These are phyloP conservation scores for Agaricales sp. DNA, from an alignment of 1,284 basidiomycete genomes.

Conservation along the genomic window DNA sequence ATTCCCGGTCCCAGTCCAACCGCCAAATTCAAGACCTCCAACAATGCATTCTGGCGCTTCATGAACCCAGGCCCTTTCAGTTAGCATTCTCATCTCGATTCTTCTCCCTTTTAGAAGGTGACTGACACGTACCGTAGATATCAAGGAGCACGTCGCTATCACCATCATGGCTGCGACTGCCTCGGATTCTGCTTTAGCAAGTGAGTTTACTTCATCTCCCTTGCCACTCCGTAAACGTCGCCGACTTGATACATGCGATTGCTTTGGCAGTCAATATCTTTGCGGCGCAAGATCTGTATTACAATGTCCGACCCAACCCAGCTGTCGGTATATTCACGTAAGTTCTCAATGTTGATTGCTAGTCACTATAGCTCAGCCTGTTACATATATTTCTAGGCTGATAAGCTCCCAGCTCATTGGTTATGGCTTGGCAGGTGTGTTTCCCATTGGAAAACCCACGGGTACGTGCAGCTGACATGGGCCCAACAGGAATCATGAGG, in stretches of 20 bases:
- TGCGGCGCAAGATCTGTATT: conserved; percentile 36
- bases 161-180: conserved; percentile 50
- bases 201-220: conserved; percentile 34
- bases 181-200: conserved; percentile 35
- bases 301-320: conserved; percentile 35
- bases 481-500: neutral
- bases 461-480: no score
- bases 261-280: conserved; percentile 33
- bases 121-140: conserved; percentile 22
- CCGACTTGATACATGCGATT: neutral
- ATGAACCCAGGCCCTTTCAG: conserved; percentile 47
- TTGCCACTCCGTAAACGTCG: neutral
- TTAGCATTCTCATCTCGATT: conserved; percentile 15
- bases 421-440: conserved; percentile 38
- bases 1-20: conserved; percentile 33
- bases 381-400: conserved; percentile 16
- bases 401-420: conserved; percentile 40
- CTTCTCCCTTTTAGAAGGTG: neutral
- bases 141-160: conserved; percentile 52
- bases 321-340: conserved; percentile 38
- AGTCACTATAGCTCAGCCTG: neutral
- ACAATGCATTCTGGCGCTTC: conserved; percentile 39
- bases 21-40: conserved; percentile 21
- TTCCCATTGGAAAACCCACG: no score
- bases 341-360: conserved; percentile 11